These are phyloP conservation scores for Rhododendron mucronatum DNA, from an alignment of 148 eudicot genomes.

Conservation along the genomic window DNA sequence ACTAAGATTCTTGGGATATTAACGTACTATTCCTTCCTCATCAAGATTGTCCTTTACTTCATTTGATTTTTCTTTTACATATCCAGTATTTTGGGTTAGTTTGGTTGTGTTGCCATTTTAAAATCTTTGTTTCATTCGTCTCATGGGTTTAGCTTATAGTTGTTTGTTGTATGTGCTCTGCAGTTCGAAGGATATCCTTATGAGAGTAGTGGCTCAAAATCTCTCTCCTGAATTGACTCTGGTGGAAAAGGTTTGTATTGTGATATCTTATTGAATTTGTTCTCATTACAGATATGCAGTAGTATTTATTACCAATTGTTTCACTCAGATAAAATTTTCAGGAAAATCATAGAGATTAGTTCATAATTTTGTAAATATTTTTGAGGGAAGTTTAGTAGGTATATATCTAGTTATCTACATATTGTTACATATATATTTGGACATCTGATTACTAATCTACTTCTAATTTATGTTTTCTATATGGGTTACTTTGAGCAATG, in stretches of 20 bases:
- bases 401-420: not conserved
- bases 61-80: not conserved
- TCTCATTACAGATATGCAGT: not conserved
- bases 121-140: not conserved
- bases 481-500: not conserved
- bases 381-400: not conserved
- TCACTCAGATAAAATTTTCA: not conserved
- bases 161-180: constrained; percentile 11
- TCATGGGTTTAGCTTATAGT: not conserved
- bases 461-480: not conserved
- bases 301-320: not conserved
- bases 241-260: constrained; percentile 74
- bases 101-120: not conserved
- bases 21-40: constrained; percentile 48
- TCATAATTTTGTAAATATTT: not conserved
- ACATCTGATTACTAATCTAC: not conserved
- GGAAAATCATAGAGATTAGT: not conserved
- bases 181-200: constrained; percentile 91
- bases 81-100: constrained; percentile 9
- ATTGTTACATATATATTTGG: not conserved
- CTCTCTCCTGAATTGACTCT: constrained; percentile 78
- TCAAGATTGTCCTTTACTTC: constrained; percentile 5
- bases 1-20: constrained; percentile 78
- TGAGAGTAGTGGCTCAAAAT: constrained; percentile 90
- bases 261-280: not conserved